Percentiles rank a stretch among this genome's conserved stretches.
Conservation (phyloP, 495 filamentous ascomycete genomes). For the Tuber aestivum region DNA sequence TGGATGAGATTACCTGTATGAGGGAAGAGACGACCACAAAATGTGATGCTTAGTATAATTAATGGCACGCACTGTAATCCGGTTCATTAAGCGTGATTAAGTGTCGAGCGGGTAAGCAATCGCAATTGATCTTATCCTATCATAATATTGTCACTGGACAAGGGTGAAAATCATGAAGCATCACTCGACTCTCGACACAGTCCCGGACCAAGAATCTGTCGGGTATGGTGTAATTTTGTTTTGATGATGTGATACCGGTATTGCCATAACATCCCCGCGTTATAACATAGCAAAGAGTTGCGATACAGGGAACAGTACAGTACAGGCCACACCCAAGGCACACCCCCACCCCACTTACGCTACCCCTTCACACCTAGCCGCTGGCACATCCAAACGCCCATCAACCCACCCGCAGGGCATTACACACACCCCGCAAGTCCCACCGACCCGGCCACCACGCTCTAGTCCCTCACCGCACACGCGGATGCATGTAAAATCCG, state of each 20-base stretch:
- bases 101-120: not conserved
- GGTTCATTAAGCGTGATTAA: not conserved
- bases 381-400: not conserved
- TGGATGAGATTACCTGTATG: not conserved
- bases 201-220: not conserved
- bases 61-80: not conserved
- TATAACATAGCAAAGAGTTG: not conserved
- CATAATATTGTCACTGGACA: not conserved
- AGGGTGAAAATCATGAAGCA: not conserved
- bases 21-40: not conserved
- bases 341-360: not conserved
- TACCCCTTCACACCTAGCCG: not conserved
- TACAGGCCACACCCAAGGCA: not conserved
- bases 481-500: too few species aligned
- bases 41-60: not conserved
- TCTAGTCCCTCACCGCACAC: too few species aligned
- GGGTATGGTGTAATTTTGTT: not conserved
- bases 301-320: not conserved
- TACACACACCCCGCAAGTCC: not conserved
- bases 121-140: not conserved
- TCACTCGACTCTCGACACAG: not conserved
- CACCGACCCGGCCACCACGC: too few species aligned
- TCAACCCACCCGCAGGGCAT: not conserved
- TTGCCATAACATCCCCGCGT: not conserved
- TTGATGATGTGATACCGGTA: too few species aligned